Evolutionary conservation across 805 yeast genomes (phyloP).

Genomic region (Blastobotrys peoriensis): DNA sequence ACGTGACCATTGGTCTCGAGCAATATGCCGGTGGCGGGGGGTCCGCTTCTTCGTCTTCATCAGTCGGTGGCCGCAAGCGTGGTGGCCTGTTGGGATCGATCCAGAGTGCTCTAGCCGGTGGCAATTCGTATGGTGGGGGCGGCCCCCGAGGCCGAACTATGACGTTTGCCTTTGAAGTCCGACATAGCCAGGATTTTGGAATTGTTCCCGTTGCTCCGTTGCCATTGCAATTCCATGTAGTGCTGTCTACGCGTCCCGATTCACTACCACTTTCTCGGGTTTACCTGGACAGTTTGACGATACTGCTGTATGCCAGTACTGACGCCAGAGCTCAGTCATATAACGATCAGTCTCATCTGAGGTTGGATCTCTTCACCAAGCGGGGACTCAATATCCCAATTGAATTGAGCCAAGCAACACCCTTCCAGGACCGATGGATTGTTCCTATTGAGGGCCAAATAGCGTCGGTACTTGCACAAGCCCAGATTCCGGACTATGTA

Average conservation of each 20-base stretch:
- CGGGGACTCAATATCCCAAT: conserved; percentile 17
- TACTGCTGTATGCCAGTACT: conserved; percentile 30
- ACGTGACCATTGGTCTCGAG: conserved; percentile 16
- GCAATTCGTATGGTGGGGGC: conserved; percentile 9
- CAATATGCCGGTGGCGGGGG: conserved; percentile 9
- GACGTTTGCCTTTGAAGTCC: conserved; percentile 38
- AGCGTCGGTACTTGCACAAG: conserved; percentile 27
- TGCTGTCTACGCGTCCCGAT: conserved; percentile 14
- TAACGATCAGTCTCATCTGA: conserved; percentile 12
- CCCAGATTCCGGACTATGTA: conserved; percentile 41
- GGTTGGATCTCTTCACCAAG: conserved; percentile 21
- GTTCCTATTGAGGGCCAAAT: conserved; percentile 14
- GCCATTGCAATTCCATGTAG: conserved; percentile 20
- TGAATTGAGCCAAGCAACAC: conserved; percentile 3
- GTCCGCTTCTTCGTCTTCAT: conserved; percentile 2
- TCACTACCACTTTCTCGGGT: conserved; percentile 18
- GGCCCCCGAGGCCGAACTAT: conserved; percentile 12
- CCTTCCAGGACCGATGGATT: conserved; percentile 5
- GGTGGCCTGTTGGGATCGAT: conserved; percentile 9
- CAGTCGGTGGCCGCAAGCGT: conserved; percentile 17
- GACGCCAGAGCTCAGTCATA: conserved; percentile 25
- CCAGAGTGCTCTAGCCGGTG: conserved; percentile 11
- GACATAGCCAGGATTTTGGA: conserved; percentile 39
- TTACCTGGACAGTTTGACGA: conserved; percentile 36
- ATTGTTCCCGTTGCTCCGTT: conserved; percentile 36